Evolutionary conservation across 2,329 filamentous ascomycete genomes (phyloP).

Genomic region (Phyllosticta paracitricarpa): DNA sequence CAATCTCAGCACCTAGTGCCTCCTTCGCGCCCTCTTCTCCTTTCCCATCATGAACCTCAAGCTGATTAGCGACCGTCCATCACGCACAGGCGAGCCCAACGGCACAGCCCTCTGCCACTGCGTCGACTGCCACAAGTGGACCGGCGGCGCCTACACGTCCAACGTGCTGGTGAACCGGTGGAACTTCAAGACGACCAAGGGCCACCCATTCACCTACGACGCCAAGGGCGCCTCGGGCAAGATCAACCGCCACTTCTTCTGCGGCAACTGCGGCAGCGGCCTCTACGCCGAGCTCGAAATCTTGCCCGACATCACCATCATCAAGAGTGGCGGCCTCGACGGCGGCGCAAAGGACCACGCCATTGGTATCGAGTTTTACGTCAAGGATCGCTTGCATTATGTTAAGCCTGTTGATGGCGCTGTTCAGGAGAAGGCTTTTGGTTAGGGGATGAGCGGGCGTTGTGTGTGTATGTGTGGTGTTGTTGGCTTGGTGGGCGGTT

Average conservation of each 20-base stretch:
- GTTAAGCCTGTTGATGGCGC: constrained; percentile 34
- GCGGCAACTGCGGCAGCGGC: constrained; percentile 39
- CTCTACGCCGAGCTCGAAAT: constrained; percentile 31
- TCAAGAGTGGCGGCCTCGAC: constrained; percentile 46
- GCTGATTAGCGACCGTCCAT: neutral
- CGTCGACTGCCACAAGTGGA: constrained; percentile 45
- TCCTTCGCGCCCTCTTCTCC: neutral
- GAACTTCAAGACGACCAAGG: constrained; percentile 41
- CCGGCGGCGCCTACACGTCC: constrained; percentile 45
- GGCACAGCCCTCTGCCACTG: constrained; percentile 44
- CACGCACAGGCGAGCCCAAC: constrained; percentile 29
- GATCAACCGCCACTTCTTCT: constrained; percentile 48
- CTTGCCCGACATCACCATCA: constrained; percentile 40
- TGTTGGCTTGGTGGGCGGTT: neutral
- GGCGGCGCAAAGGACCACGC: constrained; percentile 36
- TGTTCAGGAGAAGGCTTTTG: constrained; percentile 36
- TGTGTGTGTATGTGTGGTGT: neutral
- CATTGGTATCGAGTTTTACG: constrained; percentile 44
- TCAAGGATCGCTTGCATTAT: constrained; percentile 40
- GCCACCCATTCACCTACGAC: constrained; percentile 40
- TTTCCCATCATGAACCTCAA: neutral
- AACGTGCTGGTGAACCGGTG: constrained; percentile 42
- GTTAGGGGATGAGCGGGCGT: neutral
- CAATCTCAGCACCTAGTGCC: too few species aligned
- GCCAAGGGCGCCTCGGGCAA: constrained; percentile 41